Conservation (phyloP, 768 basidiomycete genomes). For the Russula brevipes region DNA sequence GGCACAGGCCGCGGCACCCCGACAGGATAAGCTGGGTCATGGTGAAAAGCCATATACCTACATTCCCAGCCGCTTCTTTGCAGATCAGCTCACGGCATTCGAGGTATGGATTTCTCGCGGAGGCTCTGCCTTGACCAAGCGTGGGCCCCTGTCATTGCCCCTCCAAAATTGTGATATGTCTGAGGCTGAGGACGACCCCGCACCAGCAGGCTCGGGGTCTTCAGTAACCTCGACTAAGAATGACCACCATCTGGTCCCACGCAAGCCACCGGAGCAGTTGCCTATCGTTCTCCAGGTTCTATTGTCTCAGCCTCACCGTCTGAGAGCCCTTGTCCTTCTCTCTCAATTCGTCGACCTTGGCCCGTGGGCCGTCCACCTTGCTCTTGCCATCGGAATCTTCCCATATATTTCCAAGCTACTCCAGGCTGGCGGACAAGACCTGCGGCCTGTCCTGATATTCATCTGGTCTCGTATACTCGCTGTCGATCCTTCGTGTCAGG, state of each 20-base stretch:
- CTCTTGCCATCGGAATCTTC: conserved; percentile 95
- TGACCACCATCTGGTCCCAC: conserved; percentile 59
- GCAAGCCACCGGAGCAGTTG: conserved; percentile 93
- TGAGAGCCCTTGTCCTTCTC: conserved; percentile 90
- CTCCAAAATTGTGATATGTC: conserved; percentile 35
- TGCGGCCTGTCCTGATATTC: conserved; percentile 97
- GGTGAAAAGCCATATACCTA: conserved; percentile 61
- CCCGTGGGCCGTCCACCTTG: conserved; percentile 97
- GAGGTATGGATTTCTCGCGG: conserved; percentile 98
- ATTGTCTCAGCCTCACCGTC: conserved; percentile 91
- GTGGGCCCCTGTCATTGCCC: conserved; percentile 70
- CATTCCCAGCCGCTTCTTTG: conserved; percentile 85
- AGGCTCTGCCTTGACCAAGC: conserved; percentile 74
- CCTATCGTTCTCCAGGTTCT: conserved; percentile 97
- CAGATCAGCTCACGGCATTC: conserved; percentile 94
- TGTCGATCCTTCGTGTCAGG: conserved; percentile 89
- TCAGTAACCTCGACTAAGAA: conserved; percentile 16
- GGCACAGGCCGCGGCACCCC: conserved; percentile 15
- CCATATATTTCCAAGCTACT: conserved; percentile 96
- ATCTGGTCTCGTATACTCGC: conserved; percentile 98
- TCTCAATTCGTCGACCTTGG: conserved; percentile 98
- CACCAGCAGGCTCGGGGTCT: conserved; percentile 10
- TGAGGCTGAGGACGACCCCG: conserved; percentile 33
- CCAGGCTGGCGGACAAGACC: conserved; percentile 89
- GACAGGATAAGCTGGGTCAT: conserved; percentile 17